Evolutionary conservation across 2,329 filamentous ascomycete species (phyloP).

Genomic region (Cordyceps militaris): DNA sequence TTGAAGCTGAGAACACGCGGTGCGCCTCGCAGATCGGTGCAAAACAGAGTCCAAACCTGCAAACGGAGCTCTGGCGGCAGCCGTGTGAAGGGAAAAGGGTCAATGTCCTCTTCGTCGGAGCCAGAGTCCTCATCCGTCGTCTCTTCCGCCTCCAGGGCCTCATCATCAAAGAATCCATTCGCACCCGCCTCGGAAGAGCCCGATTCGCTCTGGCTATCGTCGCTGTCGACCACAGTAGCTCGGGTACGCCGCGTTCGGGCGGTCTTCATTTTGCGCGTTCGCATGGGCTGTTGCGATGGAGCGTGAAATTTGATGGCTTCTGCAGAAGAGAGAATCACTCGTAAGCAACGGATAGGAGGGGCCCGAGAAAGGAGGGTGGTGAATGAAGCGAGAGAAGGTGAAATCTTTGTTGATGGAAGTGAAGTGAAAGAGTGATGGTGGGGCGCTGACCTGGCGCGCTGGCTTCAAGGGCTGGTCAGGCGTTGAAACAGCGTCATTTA

Average conservation of each 20-base stretch:
- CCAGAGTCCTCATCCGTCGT: background rate
- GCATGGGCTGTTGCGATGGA: background rate
- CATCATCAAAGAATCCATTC: conserved; percentile 6
- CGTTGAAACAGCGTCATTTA: too few relatives aligned
- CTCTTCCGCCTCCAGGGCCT: conserved; percentile 7
- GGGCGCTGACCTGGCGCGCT: background rate
- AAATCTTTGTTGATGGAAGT: background rate
- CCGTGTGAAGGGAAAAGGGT: conserved; percentile 22
- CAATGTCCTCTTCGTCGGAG: conserved; percentile 3
- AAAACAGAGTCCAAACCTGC: conserved; percentile 28
- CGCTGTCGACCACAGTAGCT: background rate
- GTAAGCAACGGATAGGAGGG: background rate
- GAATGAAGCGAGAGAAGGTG: background rate
- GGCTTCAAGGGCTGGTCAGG: background rate
- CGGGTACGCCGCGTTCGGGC: background rate
- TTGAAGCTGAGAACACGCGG: conserved; percentile 25
- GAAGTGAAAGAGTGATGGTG: background rate
- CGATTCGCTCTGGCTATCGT: background rate
- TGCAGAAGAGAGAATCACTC: background rate
- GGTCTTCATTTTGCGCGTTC: conserved; percentile 4
- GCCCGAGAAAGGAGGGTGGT: background rate
- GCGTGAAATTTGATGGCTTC: too few relatives aligned
- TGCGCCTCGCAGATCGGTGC: conserved; percentile 21
- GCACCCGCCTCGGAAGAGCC: background rate
- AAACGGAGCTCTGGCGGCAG: conserved; percentile 29